Percentiles rank a stretch among this genome's conserved stretches.
Evolutionary conservation across 1,139 yeast genomes (phyloP).

Genomic region (Kurtzmaniella quercitrusa): DNA sequence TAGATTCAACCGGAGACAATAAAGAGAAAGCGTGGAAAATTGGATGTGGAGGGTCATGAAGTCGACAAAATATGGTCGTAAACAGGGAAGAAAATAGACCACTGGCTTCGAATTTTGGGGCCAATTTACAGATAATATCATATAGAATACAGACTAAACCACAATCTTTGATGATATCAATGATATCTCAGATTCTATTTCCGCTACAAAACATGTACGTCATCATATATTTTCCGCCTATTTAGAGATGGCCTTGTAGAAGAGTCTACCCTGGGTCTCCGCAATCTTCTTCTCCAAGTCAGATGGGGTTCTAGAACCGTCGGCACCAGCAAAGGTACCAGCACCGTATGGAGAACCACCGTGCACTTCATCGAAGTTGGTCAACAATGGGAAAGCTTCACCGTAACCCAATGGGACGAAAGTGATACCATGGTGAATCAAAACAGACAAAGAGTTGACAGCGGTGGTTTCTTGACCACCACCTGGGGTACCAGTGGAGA

Average conservation of each 20-base stretch:
- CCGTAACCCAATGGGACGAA: constrained; percentile 80
- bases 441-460: constrained; percentile 59
- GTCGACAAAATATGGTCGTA: no score
- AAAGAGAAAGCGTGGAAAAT: no score
- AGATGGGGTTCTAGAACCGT: constrained; percentile 73
- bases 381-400: constrained; percentile 51
- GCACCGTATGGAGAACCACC: constrained; percentile 93
- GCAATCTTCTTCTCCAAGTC: constrained; percentile 64
- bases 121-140: no score
- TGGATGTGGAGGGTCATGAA: no score
- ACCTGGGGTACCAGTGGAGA: constrained; percentile 77
- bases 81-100: no score
- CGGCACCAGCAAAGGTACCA: constrained; percentile 73
- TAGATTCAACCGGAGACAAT: no score
- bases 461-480: constrained; percentile 81
- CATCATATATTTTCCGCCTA: background rate
- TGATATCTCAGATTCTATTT: no score
- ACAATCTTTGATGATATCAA: no score
- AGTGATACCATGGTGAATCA: constrained; percentile 77
- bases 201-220: no score
- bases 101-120: no score
- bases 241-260: constrained; percentile 36
- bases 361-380: constrained; percentile 65
- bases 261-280: constrained; percentile 57
- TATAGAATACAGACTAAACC: no score